These are phyloP conservation scores for Leccinum truebloodii DNA, from an alignment of 768 basidiomycete species.

Conservation along the genomic window DNA sequence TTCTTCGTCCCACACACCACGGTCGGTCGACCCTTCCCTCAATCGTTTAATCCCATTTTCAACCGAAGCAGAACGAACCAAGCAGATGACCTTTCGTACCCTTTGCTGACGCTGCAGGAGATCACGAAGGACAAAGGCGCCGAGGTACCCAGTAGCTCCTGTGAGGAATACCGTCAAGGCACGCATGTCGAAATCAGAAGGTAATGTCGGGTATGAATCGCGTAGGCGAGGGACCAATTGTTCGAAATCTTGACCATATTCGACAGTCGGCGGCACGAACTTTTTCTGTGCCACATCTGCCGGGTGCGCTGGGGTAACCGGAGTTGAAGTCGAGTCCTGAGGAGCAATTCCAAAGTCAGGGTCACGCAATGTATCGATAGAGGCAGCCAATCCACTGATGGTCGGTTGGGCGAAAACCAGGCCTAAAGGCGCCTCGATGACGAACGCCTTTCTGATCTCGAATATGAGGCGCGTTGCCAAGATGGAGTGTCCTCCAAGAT, in stretches of 20 bases:
- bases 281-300: conserved; percentile 19
- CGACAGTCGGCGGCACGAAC: conserved; percentile 39
- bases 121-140: conserved; percentile 86
- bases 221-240: conserved; percentile 58
- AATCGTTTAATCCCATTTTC: conserved; percentile 70
- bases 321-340: conserved; percentile 26
- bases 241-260: conserved; percentile 81
- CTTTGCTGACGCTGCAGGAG: conserved; percentile 60
- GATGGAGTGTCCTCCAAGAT: conserved; percentile 97
- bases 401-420: conserved; percentile 92
- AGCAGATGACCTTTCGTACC: conserved; percentile 86
- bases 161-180: conserved; percentile 87
- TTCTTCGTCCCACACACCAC: conserved; percentile 84
- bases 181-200: conserved; percentile 53
- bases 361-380: conserved; percentile 73
- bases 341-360: conserved; percentile 76
- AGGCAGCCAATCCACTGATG: conserved; percentile 69
- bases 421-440: conserved; percentile 87
- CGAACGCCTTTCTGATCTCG: conserved; percentile 90
- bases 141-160: conserved; percentile 96
- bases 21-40: conserved; percentile 68
- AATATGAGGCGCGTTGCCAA: conserved; percentile 96
- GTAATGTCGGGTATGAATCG: conserved; percentile 59
- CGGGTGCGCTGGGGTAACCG: conserved; percentile 16
- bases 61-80: conserved; percentile 73